Conservation (phyloP, 306 rosid species). For the Trifolium dubium region DNA sequence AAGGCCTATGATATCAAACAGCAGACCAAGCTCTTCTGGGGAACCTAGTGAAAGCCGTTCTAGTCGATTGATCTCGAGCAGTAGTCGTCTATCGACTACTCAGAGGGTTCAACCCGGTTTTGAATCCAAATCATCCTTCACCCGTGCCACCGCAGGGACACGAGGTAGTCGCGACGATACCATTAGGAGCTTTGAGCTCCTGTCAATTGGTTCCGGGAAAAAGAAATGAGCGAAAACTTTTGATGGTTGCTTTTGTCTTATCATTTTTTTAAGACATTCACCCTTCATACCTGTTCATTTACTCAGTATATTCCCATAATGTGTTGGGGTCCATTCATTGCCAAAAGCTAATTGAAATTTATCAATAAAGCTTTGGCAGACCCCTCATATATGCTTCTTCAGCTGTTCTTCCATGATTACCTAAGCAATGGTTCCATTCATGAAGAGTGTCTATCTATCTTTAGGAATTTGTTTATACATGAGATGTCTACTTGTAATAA, state of each 20-base stretch:
- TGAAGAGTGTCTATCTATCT: constrained; percentile 53
- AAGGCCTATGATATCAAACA: constrained; percentile 74
- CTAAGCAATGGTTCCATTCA: constrained; percentile 45
- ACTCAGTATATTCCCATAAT: constrained; percentile 62
- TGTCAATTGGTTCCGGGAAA: constrained; percentile 85
- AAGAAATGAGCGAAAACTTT: constrained; percentile 64
- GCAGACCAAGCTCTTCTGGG: constrained; percentile 85
- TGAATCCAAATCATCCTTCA: constrained; percentile 76
- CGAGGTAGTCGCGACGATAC: constrained; percentile 86
- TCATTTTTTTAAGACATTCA: constrained; percentile 37
- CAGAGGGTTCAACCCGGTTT: constrained; percentile 83
- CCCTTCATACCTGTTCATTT: constrained; percentile 38
- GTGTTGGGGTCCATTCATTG: constrained; percentile 60
- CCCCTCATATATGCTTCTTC: constrained; percentile 35
- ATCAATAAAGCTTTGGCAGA: constrained; percentile 43
- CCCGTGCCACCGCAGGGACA: constrained; percentile 62
- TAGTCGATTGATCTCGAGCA: constrained; percentile 77
- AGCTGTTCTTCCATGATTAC: constrained; percentile 48
- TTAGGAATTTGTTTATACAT: constrained; percentile 53
- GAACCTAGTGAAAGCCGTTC: constrained; percentile 74
- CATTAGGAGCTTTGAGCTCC: constrained; percentile 85
- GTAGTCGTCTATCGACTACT: constrained; percentile 84
- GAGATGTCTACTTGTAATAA: constrained; percentile 52
- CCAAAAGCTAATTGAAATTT: constrained; percentile 55
- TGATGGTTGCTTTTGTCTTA: constrained; percentile 42